Evolutionary conservation across 2,329 filamentous ascomycete species (phyloP).

Genomic region (Colletotrichum lindemuthianum): DNA sequence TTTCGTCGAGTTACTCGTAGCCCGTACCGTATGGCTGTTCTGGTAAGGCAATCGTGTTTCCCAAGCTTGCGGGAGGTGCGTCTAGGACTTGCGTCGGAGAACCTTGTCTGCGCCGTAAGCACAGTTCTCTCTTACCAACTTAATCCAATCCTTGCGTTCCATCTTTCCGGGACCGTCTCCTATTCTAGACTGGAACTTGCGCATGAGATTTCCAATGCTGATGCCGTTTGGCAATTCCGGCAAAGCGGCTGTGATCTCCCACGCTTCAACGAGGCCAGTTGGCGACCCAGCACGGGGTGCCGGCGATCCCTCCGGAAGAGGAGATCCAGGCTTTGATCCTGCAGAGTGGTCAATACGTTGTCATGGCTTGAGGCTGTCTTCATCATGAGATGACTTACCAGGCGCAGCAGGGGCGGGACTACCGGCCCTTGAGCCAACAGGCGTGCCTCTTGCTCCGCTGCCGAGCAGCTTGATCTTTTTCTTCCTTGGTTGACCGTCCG

Average conservation of each 20-base stretch:
- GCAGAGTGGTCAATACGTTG: slow-evolving; percentile 1
- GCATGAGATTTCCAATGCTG: slow-evolving; percentile 63
- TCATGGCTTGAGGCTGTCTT: too few species aligned
- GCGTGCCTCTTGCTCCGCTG: slow-evolving; percentile 59
- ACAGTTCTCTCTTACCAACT: slow-evolving; percentile 65
- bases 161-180: slow-evolving; percentile 62
- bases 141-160: slow-evolving; percentile 65
- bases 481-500: slow-evolving; percentile 60
- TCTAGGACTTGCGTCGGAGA: slow-evolving; percentile 52
- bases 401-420: slow-evolving; percentile 63
- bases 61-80: background rate
- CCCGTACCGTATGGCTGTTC: too few species aligned
- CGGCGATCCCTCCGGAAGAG: slow-evolving; percentile 31
- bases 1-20: too few species aligned
- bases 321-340: slow-evolving; percentile 39
- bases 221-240: slow-evolving; percentile 62
- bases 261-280: slow-evolving; percentile 53
- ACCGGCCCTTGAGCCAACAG: slow-evolving; percentile 68
- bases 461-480: slow-evolving; percentile 66
- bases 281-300: slow-evolving; percentile 47
- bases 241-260: slow-evolving; percentile 65
- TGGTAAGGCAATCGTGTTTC: background rate
- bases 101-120: slow-evolving; percentile 66
- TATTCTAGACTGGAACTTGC: slow-evolving; percentile 63
- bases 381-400: slow-evolving; percentile 44